A percentile compares a stretch with the other conserved stretches of the same genome.
phyloP scores from a whole-genome alignment of 116 monocot species.

The Dioscorea cayenensis region DNA sequence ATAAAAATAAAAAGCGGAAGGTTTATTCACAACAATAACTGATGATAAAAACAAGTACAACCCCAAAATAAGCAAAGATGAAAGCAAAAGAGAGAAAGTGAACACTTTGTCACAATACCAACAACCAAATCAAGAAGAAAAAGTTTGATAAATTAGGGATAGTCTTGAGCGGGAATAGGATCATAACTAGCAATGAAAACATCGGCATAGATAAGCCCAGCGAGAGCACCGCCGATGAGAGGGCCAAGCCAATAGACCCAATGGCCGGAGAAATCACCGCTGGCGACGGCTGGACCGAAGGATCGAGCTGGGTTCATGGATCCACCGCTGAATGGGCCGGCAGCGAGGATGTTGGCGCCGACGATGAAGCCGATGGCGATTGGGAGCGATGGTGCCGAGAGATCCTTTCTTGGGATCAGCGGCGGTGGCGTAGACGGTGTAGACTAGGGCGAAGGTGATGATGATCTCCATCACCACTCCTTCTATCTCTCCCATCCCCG shows the following conservation, averaged over 20 bases:
- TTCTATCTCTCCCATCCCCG: constrained; percentile 33
- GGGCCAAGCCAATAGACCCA: constrained; percentile 49
- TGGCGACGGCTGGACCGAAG: constrained; percentile 30
- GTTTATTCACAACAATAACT: too few relatives aligned
- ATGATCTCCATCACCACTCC: constrained; percentile 37
- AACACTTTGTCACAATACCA: not conserved
- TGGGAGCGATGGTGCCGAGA: constrained; percentile 33
- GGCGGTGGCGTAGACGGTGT: constrained; percentile 52
- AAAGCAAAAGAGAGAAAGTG: too few relatives aligned
- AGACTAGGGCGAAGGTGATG: constrained; percentile 42
- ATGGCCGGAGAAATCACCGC: constrained; percentile 23
- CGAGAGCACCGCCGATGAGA: constrained; percentile 28
- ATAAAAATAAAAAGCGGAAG: too few relatives aligned
- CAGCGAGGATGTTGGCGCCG: constrained; percentile 40
- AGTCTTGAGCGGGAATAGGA: constrained; percentile 18
- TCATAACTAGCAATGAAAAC: constrained; percentile 31
- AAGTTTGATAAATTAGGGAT: constrained; percentile 1
- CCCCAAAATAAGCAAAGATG: too few relatives aligned
- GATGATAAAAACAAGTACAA: too few relatives aligned
- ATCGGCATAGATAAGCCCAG: constrained; percentile 30
- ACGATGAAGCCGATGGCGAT: constrained; percentile 49
- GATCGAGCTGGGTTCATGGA: constrained; percentile 38
- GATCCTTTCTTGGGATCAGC: constrained; percentile 44
- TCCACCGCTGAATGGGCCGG: constrained; percentile 36
- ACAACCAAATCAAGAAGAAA: not conserved